These are phyloP conservation scores for Cyamopsis tetragonoloba DNA, from an alignment of 306 rosid genomes.

Conservation along the genomic window DNA sequence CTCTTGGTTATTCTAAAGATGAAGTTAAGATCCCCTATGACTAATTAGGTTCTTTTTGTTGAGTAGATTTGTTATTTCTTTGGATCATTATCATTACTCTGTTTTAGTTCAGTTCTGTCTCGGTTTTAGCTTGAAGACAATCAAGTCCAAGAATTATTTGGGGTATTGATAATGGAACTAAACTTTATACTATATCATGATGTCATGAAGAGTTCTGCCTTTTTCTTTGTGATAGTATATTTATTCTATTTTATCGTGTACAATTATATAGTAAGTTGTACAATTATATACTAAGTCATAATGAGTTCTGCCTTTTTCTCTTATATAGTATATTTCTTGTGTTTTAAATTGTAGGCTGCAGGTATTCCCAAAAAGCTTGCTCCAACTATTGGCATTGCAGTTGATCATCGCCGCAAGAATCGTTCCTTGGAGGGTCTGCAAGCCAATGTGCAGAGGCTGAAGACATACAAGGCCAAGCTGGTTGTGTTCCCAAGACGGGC, in stretches of 20 bases:
- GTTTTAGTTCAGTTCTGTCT: background rate
- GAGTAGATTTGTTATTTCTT: too few species aligned
- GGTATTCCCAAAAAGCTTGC: constrained; percentile 71
- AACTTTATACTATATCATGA: too few species aligned
- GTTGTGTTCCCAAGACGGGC: constrained; percentile 75
- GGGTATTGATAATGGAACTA: too few species aligned
- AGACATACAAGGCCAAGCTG: constrained; percentile 69
- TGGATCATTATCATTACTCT: background rate
- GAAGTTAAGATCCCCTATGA: too few species aligned
- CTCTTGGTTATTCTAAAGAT: too few species aligned
- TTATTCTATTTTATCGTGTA: too few species aligned
- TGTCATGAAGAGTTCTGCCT: too few species aligned
- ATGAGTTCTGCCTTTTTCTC: background rate
- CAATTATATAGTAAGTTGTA: too few species aligned
- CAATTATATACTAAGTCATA: background rate
- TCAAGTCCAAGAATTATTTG: too few species aligned
- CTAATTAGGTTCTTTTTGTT: too few species aligned
- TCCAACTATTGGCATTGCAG: constrained; percentile 59
- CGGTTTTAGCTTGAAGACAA: background rate
- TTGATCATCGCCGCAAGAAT: constrained; percentile 67
- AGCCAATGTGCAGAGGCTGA: constrained; percentile 59
- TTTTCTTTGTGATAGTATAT: too few species aligned
- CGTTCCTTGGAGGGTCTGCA: constrained; percentile 60
- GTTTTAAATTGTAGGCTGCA: constrained; percentile 41
- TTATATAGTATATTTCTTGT: background rate